Percentiles rank a stretch among this genome's conserved stretches.
These are phyloP conservation scores for Puccinia novopanici DNA, from an alignment of 1,284 basidiomycete genomes.

Conservation along the genomic window DNA sequence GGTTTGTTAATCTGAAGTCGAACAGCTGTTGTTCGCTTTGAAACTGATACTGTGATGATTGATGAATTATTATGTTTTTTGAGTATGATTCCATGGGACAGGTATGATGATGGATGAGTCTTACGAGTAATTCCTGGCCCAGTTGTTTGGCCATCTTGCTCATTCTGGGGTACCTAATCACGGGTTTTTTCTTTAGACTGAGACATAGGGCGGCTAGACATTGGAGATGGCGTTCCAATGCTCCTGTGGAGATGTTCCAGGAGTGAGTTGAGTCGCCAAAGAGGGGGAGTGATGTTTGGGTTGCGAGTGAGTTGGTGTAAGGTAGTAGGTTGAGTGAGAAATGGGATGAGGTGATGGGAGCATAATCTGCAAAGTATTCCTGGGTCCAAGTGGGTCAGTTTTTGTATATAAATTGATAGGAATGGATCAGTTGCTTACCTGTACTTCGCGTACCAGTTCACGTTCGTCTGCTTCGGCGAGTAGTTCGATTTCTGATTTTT, in stretches of 20 bases:
- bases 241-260: conserved; percentile 63
- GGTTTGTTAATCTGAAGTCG: conserved; percentile 64
- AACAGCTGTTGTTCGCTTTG: conserved; percentile 62
- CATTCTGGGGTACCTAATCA: conserved; percentile 91
- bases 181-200: conserved; percentile 91
- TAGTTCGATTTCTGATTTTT: conserved; percentile 88
- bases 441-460: conserved; percentile 93
- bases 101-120: too few species aligned
- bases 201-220: conserved; percentile 85
- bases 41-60: conserved; percentile 60
- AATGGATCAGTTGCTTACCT: conserved; percentile 66
- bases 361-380: conserved; percentile 96
- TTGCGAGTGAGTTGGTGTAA: conserved; percentile 62
- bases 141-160: conserved; percentile 86
- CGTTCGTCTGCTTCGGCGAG: conserved; percentile 93
- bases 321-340: conserved; percentile 72
- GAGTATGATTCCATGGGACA: too few species aligned
- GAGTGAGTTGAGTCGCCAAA: conserved; percentile 55
- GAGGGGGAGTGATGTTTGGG: conserved; percentile 43
- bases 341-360: conserved; percentile 78
- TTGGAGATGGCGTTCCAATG: conserved; percentile 75
- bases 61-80: too few species aligned
- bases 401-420: neutral
- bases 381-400: conserved; percentile 56
- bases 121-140: conserved; percentile 79